Evolutionary conservation across 2,329 filamentous ascomycete species (phyloP).

Genomic region (Aureobasidium melanogenum): DNA sequence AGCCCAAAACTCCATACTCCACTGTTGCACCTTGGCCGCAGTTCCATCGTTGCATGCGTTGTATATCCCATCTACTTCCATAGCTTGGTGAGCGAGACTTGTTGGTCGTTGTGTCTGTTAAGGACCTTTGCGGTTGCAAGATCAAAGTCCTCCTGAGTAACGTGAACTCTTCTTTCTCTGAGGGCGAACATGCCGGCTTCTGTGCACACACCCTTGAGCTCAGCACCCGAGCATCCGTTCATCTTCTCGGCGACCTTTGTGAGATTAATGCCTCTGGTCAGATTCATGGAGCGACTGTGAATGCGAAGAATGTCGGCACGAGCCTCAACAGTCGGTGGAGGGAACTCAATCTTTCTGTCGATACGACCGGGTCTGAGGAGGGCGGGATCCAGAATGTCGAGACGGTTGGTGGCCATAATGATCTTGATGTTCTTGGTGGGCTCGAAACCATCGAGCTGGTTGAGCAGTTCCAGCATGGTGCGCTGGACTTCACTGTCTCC

Average conservation of each 20-base stretch:
- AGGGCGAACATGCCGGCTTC: conserved; percentile 98
- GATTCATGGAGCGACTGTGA: conserved; percentile 96
- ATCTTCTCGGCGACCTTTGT: conserved; percentile 99
- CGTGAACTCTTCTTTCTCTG: conserved; percentile 89
- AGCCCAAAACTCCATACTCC: conserved; percentile 7
- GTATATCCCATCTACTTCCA: conserved; percentile 52
- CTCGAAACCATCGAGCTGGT: conserved; percentile 97
- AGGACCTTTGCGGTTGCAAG: conserved; percentile 97
- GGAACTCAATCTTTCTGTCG: conserved; percentile 98
- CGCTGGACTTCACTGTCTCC: conserved; percentile 97
- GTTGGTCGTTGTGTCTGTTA: conserved; percentile 99
- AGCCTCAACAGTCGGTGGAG: conserved; percentile 90
- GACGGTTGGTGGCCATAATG: conserved; percentile 98
- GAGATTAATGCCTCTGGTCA: conserved; percentile 93
- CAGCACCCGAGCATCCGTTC: conserved; percentile 96
- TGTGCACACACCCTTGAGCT: conserved; percentile 97
- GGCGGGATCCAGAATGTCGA: conserved; percentile 94
- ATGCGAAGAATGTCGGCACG: conserved; percentile 96
- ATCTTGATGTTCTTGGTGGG: conserved; percentile 99
- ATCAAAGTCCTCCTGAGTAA: conserved; percentile 98
- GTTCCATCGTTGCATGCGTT: conserved; percentile 4
- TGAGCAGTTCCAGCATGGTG: conserved; percentile 96
- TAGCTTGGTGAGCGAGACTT: conserved; percentile 79
- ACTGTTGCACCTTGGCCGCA: not conserved
- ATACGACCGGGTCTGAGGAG: conserved; percentile 93